Evolutionary conservation across 1,284 basidiomycete species (phyloP), one percentile per base, ranked within the genome.

Genomic region (Microbotryum saponariae): DNA sequence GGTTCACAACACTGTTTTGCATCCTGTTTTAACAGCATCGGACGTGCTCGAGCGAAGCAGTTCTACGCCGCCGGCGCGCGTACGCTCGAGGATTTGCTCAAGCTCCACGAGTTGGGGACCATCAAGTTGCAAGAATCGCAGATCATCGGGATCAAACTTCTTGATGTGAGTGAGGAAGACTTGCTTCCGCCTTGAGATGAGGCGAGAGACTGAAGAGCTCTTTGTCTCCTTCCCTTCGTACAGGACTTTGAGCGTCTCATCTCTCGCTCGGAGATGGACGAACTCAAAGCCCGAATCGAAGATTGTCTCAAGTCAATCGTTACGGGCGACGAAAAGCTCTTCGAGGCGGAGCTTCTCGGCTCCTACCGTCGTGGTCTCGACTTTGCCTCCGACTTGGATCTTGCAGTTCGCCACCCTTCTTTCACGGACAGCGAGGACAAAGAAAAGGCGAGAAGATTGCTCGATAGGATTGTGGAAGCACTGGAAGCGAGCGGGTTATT

Each of bases 161-260:
- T 66, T 23, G 56, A 69, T 21, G 70, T 67, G 25, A 37, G 59
- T 14, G 6, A 0, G 29, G 25, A 14, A 6, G 12, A 16, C 6
- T 20, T 18, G 47, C 2, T 29, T n/a, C 21, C 31, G 47, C 42
- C 12, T 20, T 20, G 48, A 4, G 33, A 4, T 25, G 27, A 7
- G n/a, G 21, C 12, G 25, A 27, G 2, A 21, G 16, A 10, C 9
- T 50, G 20, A 33, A 6, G 6, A 27, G 2, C 4, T 9, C 21
- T 25, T n/a, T 16, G 8, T 44, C 1, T 29, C 31, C 3, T 46
- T 23, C 6, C 12, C 21, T 29, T 53, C 21, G 9, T 9, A 21
- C 55, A 69, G 65, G 70, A 72, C 45, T 61, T 70, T 18, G 59
- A 66, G 20, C 61, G 63, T 20, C 60, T 71, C 20, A 71, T 72